Evolutionary conservation across 805 yeast species (phyloP).

Genomic region (Tetrapisispora phaffii): DNA sequence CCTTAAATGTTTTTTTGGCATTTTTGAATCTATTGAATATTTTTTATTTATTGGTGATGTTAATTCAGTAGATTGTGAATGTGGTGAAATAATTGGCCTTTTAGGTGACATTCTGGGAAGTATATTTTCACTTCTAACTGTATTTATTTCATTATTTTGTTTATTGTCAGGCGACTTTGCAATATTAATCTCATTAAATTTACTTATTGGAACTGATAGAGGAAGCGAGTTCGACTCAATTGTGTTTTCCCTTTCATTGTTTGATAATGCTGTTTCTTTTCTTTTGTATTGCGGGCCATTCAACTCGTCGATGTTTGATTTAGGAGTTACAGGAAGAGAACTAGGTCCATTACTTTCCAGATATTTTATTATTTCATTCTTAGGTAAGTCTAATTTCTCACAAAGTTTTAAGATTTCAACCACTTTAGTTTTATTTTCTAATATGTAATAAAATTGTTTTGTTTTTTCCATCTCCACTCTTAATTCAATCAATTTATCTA

Average conservation of each 20-base stretch:
- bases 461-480: constrained; percentile 70
- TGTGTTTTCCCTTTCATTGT: no score
- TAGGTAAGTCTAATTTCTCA: constrained; percentile 50
- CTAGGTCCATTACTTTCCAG: constrained; percentile 24
- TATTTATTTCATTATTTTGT: neutral
- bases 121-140: neutral
- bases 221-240: neutral
- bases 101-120: neutral
- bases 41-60: neutral
- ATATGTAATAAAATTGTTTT: constrained; percentile 63
- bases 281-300: neutral
- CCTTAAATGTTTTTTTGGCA: neutral
- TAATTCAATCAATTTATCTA: constrained; percentile 47
- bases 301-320: neutral
- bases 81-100: neutral
- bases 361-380: constrained; percentile 49
- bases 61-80: constrained; percentile 1
- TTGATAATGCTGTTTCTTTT: neutral
- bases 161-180: neutral
- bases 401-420: constrained; percentile 57
- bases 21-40: neutral
- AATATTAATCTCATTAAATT: neutral
- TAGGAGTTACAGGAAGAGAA: neutral
- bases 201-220: neutral
- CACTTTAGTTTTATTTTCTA: constrained; percentile 52